These are phyloP conservation scores for Acanthamoeba royreba DNA, from an alignment of 208 protist genomes.

Conservation along the genomic window DNA sequence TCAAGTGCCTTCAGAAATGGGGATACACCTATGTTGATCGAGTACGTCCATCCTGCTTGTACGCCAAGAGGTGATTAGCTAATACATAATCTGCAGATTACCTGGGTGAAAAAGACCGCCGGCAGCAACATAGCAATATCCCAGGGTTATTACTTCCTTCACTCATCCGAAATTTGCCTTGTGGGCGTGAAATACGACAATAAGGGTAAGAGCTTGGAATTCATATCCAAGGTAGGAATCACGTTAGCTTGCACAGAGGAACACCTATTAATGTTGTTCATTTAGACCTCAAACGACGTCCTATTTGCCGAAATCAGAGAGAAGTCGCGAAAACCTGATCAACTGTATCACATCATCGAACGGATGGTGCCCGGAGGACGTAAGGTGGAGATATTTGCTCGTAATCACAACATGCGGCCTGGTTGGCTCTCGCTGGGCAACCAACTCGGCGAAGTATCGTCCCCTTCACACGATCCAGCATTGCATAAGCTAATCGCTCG, in stretches of 20 bases:
- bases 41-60: too few species aligned
- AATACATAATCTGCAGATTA: background rate
- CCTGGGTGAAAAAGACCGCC: slow-evolving; percentile 61
- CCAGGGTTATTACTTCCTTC: slow-evolving; percentile 66
- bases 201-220: slow-evolving; percentile 47
- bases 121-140: slow-evolving; percentile 46
- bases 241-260: too few species aligned
- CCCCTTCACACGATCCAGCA: too few species aligned
- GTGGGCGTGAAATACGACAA: slow-evolving; percentile 61
- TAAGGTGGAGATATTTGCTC: slow-evolving; percentile 71
- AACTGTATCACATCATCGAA: slow-evolving; percentile 70
- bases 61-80: background rate
- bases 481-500: background rate
- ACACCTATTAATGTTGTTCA: too few species aligned
- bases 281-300: slow-evolving; percentile 58
- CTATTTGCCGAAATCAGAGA: slow-evolving; percentile 56
- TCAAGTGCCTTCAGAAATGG: slow-evolving; percentile 65
- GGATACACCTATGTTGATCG: slow-evolving; percentile 57
- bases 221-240: slow-evolving; percentile 57
- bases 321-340: slow-evolving; percentile 63
- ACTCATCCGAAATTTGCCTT: slow-evolving; percentile 63
- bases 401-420: slow-evolving; percentile 60
- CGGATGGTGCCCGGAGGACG: slow-evolving; percentile 55
- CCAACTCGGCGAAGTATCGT: slow-evolving; percentile 52
- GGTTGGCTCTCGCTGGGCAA: slow-evolving; percentile 72